Conservation (phyloP, 2,329 filamentous ascomycete species). For the Colletotrichum camelliae region DNA sequence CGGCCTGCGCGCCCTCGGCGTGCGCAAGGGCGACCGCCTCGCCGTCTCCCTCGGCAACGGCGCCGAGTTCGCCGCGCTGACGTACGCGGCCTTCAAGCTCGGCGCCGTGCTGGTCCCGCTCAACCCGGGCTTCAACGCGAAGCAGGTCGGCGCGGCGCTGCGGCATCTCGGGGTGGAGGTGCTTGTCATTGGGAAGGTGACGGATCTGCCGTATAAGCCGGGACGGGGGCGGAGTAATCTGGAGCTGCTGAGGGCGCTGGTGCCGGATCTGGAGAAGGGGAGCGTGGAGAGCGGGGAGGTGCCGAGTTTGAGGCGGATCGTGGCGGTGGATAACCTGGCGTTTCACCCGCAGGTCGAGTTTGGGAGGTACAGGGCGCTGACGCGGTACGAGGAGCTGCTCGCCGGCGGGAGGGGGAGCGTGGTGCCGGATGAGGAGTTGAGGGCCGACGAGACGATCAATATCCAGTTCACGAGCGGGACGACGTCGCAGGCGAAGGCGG, state of each 20-base stretch:
- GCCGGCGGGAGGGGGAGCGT: conserved; percentile 37
- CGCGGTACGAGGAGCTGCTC: conserved; percentile 48
- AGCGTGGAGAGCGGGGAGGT: conserved; percentile 54
- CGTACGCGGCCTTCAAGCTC: conserved; percentile 91
- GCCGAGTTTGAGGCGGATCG: conserved; percentile 72
- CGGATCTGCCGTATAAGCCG: conserved; percentile 75
- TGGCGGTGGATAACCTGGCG: conserved; percentile 79
- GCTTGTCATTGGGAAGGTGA: conserved; percentile 85
- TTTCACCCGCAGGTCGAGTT: conserved; percentile 51
- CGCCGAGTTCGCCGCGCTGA: conserved; percentile 81
- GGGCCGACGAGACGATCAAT: conserved; percentile 78
- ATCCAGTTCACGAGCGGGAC: conserved; percentile 99
- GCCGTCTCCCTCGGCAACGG: conserved; percentile 88
- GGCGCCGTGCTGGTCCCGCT: conserved; percentile 94
- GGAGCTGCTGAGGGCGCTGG: conserved; percentile 48
- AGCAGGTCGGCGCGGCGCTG: conserved; percentile 80
- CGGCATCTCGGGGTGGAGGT: conserved; percentile 75
- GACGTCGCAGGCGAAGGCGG: conserved; percentile 88
- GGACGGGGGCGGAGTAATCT: conserved; percentile 60
- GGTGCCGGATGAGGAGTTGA: conserved; percentile 50
- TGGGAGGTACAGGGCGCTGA: conserved; percentile 46
- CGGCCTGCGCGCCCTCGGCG: conserved; percentile 72
- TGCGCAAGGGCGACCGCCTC: conserved; percentile 83
- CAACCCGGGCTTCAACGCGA: conserved; percentile 85
- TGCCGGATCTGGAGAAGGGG: conserved; percentile 43